phyloP scores from a whole-genome alignment of 2,329 filamentous ascomycete genomes.

The Sarocladiaceae sp. region DNA sequence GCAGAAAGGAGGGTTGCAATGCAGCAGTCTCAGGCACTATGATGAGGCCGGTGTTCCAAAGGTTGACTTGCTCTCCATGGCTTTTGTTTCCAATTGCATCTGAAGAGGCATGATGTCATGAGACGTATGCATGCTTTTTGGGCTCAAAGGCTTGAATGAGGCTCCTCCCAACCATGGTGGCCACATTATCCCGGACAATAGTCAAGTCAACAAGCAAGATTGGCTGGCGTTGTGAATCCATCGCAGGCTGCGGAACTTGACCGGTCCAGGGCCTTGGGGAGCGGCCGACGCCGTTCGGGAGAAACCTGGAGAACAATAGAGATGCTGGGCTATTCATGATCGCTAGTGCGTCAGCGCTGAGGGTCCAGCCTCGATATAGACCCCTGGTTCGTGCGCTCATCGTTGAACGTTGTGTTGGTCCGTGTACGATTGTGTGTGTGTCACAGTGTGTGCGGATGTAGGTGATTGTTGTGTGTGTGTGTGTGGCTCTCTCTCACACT shows the following conservation, averaged over 20 bases:
- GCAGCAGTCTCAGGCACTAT: background rate
- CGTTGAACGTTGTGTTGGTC: background rate
- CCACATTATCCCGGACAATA: background rate
- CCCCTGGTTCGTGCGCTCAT: background rate
- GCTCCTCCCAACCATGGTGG: background rate
- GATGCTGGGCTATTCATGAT: background rate
- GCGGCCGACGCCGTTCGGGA: background rate
- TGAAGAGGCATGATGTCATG: constrained; percentile 7
- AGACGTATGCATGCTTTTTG: background rate
- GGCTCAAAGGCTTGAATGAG: background rate
- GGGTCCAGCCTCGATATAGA: constrained; percentile 2
- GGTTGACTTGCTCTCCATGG: too few species aligned
- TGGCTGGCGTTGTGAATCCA: too few species aligned
- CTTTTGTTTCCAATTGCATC: too few species aligned
- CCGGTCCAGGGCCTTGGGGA: background rate
- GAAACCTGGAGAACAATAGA: constrained; percentile 8
- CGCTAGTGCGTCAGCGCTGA: background rate
- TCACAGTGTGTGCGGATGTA: too few species aligned
- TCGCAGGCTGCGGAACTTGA: too few species aligned
- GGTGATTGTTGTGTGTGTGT: too few species aligned
- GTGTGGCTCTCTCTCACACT: too few species aligned
- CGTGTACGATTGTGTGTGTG: too few species aligned
- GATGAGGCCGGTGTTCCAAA: too few species aligned
- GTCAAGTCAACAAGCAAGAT: background rate
- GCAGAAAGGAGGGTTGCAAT: background rate